Evolutionary conservation across 352 stramenopile genomes (phyloP), one percentile per base, ranked within the genome.

Genomic region (Pythium rishiriense): DNA sequence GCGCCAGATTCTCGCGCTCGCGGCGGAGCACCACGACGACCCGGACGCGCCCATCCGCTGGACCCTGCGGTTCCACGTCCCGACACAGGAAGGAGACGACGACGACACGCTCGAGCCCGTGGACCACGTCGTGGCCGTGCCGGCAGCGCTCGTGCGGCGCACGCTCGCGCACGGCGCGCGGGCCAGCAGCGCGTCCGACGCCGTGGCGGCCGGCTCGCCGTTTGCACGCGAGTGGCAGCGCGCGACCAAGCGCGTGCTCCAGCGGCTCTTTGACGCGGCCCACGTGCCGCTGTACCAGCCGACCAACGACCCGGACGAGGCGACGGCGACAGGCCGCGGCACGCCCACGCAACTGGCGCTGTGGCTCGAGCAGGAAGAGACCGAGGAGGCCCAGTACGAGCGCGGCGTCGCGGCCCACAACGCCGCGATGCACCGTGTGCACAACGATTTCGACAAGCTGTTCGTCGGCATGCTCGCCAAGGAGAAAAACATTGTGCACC

Each of bases 401-500:
- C 55, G 79, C 19, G 64, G 70, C 21, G 78, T 69, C 10, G 72
- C 59, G 11, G 58, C 64, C 26, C 67, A 85, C 43, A 91, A 91
- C 48, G 67, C 70, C n/a, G 43, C 55, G 8, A 67, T 69, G 52
- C 75, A 79, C 24, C 66, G 58, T 3, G 68, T 83, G 59, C 77
- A 85, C 49, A 52, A 68, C 28, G 47, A 81, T 51, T 93, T 94
- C 64, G 66, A 90, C 33, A 72, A 81, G 37, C 56, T 78, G 10
- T 94, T 90, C 52, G 53, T 81, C 42, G 24, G 65, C 19, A 84
- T 91, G 78, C 73, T 94, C 22, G 83, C 74, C 25, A 76, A 67
- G 31, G 86, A 94, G 62, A 88, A 83, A 54, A 88, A 91, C 68
- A 81, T 94, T 26, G 84, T 94, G 58, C 83, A 91, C 41, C 53